phyloP scores from a whole-genome alignment of 2,329 filamentous ascomycete species.

The Endoconidiophora polonica region DNA sequence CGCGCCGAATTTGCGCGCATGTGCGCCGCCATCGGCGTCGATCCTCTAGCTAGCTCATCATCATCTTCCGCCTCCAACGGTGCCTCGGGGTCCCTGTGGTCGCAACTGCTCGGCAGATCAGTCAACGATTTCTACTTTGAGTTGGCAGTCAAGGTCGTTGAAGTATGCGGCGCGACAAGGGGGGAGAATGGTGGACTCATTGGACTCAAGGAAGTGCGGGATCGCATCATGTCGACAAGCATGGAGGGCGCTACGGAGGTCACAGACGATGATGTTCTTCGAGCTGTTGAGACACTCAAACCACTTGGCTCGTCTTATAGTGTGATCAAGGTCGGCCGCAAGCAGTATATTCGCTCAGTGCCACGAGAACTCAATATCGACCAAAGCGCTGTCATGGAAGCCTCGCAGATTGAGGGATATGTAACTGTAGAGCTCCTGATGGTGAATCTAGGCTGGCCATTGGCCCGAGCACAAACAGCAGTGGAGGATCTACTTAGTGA shows the following conservation, averaged over 20 bases:
- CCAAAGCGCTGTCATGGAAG: constrained; percentile 82
- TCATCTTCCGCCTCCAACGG: constrained; percentile 22
- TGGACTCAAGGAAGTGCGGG: constrained; percentile 62
- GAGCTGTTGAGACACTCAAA: constrained; percentile 71
- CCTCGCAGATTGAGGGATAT: constrained; percentile 74
- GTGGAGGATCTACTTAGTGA: constrained; percentile 79
- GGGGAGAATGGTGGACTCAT: constrained; percentile 88
- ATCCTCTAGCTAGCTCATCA: constrained; percentile 53
- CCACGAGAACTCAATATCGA: constrained; percentile 92
- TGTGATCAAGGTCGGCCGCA: constrained; percentile 66
- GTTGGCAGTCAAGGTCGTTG: constrained; percentile 85
- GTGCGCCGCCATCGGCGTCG: constrained; percentile 93
- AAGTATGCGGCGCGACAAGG: constrained; percentile 73
- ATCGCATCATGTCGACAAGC: constrained; percentile 54
- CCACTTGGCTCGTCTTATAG: constrained; percentile 81
- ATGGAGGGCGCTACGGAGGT: constrained; percentile 65
- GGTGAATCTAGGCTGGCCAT: constrained; percentile 72
- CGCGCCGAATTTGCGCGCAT: constrained; percentile 95
- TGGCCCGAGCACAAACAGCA: constrained; percentile 70
- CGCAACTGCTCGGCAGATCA: constrained; percentile 73
- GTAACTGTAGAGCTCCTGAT: constrained; percentile 81
- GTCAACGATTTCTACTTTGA: constrained; percentile 99
- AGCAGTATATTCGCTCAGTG: constrained; percentile 77
- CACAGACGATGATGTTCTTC: constrained; percentile 81
- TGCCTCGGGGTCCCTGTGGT: constrained; percentile 61